Evolutionary conservation across 345 rosid species (phyloP).

Genomic region (Arabidopsis suecica): DNA sequence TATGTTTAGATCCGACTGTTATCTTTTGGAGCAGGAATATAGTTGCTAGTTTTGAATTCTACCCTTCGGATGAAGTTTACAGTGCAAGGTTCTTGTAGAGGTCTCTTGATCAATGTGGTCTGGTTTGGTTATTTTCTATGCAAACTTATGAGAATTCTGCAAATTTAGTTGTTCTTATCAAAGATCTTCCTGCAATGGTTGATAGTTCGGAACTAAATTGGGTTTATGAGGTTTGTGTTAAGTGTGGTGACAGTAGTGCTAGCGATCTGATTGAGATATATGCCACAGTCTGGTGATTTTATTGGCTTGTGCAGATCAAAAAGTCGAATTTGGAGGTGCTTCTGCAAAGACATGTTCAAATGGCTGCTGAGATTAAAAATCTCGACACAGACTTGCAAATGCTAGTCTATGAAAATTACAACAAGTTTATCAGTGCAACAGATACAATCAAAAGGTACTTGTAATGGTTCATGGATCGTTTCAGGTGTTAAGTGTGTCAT

Average conservation of each 20-base stretch:
- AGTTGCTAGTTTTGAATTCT: slow-evolving; percentile 24
- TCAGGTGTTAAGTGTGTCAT: slow-evolving; percentile 20
- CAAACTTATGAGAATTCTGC: slow-evolving; percentile 1
- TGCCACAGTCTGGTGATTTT: slow-evolving; percentile 23
- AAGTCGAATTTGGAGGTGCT: slow-evolving; percentile 88
- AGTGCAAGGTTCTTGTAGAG: slow-evolving; percentile 11
- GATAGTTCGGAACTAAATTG: slow-evolving; percentile 6
- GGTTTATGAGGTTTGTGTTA: slow-evolving; percentile 21
- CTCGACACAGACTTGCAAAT: slow-evolving; percentile 98
- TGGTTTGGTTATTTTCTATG: background rate
- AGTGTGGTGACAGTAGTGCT: background rate
- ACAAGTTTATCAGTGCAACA: slow-evolving; percentile 96
- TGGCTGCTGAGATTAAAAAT: slow-evolving; percentile 99
- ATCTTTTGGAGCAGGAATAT: slow-evolving; percentile 15
- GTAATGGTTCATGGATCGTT: slow-evolving; percentile 23
- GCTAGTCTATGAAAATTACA: slow-evolving; percentile 96
- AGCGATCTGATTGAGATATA: slow-evolving; percentile 21
- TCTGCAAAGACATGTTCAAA: slow-evolving; percentile 86
- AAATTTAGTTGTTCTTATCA: slow-evolving; percentile 8
- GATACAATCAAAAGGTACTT: slow-evolving; percentile 92
- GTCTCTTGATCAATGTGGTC: slow-evolving; percentile 17
- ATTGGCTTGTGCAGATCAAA: slow-evolving; percentile 59
- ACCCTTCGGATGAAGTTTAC: background rate
- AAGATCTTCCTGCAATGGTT: slow-evolving; percentile 15
- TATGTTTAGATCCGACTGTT: slow-evolving; percentile 16